Base-by-base conservation (phyloP, 1,284 basidiomycete genomes). In the Testicularia cyperi region DNA sequence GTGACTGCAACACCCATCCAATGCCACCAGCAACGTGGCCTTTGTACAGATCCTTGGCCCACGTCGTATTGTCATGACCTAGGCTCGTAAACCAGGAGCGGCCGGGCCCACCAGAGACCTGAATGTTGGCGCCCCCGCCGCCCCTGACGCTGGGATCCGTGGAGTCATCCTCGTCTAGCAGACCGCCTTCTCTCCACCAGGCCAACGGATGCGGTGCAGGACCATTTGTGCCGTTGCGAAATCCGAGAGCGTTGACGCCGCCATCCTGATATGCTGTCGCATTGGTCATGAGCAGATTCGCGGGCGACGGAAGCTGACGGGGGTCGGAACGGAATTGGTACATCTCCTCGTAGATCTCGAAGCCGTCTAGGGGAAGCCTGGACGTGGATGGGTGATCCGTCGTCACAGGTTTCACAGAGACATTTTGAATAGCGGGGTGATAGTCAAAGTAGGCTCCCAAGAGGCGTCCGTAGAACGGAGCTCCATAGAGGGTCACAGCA, bases 241-340 rank as follows among this genome's bases (percentile, higher is more conserved):
- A 61, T 20, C 79, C 80, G 25, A 80, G 80, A 5, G 77, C 74
- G 12, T 60, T 60, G 10, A 62, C 41, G 9, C 57, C 58, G 4
- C 60, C 48, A 24, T 70, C 66, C 19, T 39, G 23, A 38, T 60
- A 65, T 18, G 27, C 18, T 0, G 55, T 47, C 4, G 57, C 51
- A 33, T 69, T 69, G 29, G 58, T 69, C 14, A 69, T 24, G n/a
- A 70, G 52, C 23, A 69, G 28, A n/a, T 54, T 30, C 4, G 65
- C 63, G 2, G 52, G 53, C 16, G 54, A 56, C 2, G 57, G 52
- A 2, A 86, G 67, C 5, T 75, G 71, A 38, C 88, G 81, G 10
- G 88, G 88, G 73, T 90, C 85, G 1, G 83, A 85, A 61, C 85
- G 83, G 78, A 88, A 89, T 74, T 87, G 85, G 77, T 90, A 90